A percentile compares a stretch with the other conserved stretches of the same genome.
phyloP scores from a whole-genome alignment of 2,329 filamentous ascomycete species.

The Spiromastix sp. region DNA sequence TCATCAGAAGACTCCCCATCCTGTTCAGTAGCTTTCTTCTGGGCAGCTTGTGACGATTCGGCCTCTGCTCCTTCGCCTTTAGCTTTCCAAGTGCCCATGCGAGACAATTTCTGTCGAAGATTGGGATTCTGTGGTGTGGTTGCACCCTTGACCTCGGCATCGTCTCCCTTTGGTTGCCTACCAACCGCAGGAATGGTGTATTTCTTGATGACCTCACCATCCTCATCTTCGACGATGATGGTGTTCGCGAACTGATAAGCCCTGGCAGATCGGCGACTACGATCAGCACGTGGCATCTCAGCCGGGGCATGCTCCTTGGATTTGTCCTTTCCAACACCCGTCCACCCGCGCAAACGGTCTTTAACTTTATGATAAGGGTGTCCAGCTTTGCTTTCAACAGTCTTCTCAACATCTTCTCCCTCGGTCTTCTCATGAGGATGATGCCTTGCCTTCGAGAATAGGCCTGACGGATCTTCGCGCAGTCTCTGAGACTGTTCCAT shows the following conservation, averaged over 20 bases:
- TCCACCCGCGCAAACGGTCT: slow-evolving; percentile 37
- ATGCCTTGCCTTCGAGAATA: slow-evolving; percentile 37
- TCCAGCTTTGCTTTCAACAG: slow-evolving; percentile 20
- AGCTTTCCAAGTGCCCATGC: slow-evolving; percentile 51
- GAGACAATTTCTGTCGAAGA: slow-evolving; percentile 42
- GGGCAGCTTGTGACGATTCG: slow-evolving; percentile 20
- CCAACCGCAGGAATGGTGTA: slow-evolving; percentile 47
- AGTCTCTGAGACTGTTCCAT: slow-evolving; percentile 39
- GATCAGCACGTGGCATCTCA: slow-evolving; percentile 22
- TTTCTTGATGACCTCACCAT: slow-evolving; percentile 59
- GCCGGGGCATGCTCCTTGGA: slow-evolving; percentile 13
- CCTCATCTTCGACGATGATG: slow-evolving; percentile 60
- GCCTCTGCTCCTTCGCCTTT: slow-evolving; percentile 21
- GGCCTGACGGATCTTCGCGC: slow-evolving; percentile 41
- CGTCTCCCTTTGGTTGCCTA: slow-evolving; percentile 15
- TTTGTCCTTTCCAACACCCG: slow-evolving; percentile 33
- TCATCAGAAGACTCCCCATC: slow-evolving; percentile 24
- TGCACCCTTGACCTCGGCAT: slow-evolving; percentile 21
- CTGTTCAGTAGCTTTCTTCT: slow-evolving; percentile 16
- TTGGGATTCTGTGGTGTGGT: slow-evolving; percentile 24
- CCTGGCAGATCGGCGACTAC: slow-evolving; percentile 45
- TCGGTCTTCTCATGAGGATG: slow-evolving; percentile 34
- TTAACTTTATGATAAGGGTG: slow-evolving; percentile 32
- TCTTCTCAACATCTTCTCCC: slow-evolving; percentile 32
- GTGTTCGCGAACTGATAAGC: slow-evolving; percentile 60